These are phyloP conservation scores for Xerocomus spinulosus DNA, from an alignment of 768 basidiomycete genomes.

Conservation along the genomic window DNA sequence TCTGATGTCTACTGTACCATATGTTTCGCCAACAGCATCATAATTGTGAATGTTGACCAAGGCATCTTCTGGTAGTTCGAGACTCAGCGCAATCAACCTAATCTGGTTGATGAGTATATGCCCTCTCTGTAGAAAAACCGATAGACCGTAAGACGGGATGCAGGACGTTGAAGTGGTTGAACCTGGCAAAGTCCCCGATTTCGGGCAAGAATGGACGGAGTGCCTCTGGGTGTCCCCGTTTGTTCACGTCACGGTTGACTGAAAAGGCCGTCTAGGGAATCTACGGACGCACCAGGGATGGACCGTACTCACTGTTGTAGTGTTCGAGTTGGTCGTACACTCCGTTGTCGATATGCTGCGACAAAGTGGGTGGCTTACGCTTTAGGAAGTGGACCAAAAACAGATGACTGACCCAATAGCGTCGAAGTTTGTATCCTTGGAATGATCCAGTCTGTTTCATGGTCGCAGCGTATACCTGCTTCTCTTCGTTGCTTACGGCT, in stretches of 20 bases:
- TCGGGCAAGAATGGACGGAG: constrained; percentile 51
- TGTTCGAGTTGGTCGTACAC: constrained; percentile 61
- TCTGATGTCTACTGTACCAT: constrained; percentile 26
- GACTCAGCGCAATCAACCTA: constrained; percentile 47
- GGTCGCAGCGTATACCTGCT: constrained; percentile 36
- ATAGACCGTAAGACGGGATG: constrained; percentile 43
- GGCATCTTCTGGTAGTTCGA: constrained; percentile 52
- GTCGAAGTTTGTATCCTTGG: constrained; percentile 50
- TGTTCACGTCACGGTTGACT: constrained; percentile 51
- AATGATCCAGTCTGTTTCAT: constrained; percentile 44
- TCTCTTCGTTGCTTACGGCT: constrained; percentile 39
- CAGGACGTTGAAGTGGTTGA: constrained; percentile 50
- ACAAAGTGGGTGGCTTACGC: neutral
- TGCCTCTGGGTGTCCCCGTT: constrained; percentile 44
- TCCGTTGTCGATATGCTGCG: constrained; percentile 56
- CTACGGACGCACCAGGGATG: neutral
- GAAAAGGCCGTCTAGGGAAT: neutral
- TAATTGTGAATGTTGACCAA: constrained; percentile 47
- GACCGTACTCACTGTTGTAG: constrained; percentile 48
- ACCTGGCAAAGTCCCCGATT: constrained; percentile 44
- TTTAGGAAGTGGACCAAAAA: neutral
- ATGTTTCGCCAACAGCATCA: constrained; percentile 39
- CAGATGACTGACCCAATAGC: constrained; percentile 40
- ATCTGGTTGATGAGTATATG: neutral
- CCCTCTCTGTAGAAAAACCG: neutral